Evolutionary conservation across 2,329 filamentous ascomycete genomes (phyloP), one percentile per base, ranked within the genome.

Genomic region (Hirsutella minnesotensis): DNA sequence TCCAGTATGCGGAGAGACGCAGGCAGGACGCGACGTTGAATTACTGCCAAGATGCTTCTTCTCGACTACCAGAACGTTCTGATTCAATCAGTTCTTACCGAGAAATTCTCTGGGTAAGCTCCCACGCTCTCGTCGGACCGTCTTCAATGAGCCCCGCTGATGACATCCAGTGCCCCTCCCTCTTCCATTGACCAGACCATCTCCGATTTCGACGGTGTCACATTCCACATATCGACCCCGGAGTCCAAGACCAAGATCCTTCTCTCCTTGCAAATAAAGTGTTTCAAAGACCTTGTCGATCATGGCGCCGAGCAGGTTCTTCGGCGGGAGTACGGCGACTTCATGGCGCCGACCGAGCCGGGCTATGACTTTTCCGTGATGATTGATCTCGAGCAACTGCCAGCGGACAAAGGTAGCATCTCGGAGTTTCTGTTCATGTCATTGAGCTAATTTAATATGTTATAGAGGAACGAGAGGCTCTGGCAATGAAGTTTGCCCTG

Each of bases 21-120:
- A 51, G 45, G 51, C 51, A 47, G 49, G 27, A 51, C 53, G 50
- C 49, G 47, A 49, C 51, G 47, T 46, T 44, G 45, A 46, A 44
- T 47, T 48, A 38, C 43, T 52, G 51, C 53, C 63, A 79, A 60
- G 49, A 83, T 83, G 92, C 81, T 98, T 70, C 82, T 98, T 55
- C 81, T 99, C 63, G 94, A 98, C 69, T 98, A 98, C 59, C 92
- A 98, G 65, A 99, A 98, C 67, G 87, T 94, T 41, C 77, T 98
- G 61, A 94, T 99, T 56, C 88, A 96, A 71, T 90, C 89, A 56
- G 80, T 98, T 53, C 78, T 99, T 52, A 94, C 83, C 54, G 94
- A 99, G 71, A 79, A 92, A 58, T 94, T 98, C 70, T 86, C 83
- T 43, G 85, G 85, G 86, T 90, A 73, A 27, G 34, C 7, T 8